Evolutionary conservation across 768 basidiomycete species (phyloP), one percentile per base, ranked within the genome.

Genomic region (Galerina sulciceps): DNA sequence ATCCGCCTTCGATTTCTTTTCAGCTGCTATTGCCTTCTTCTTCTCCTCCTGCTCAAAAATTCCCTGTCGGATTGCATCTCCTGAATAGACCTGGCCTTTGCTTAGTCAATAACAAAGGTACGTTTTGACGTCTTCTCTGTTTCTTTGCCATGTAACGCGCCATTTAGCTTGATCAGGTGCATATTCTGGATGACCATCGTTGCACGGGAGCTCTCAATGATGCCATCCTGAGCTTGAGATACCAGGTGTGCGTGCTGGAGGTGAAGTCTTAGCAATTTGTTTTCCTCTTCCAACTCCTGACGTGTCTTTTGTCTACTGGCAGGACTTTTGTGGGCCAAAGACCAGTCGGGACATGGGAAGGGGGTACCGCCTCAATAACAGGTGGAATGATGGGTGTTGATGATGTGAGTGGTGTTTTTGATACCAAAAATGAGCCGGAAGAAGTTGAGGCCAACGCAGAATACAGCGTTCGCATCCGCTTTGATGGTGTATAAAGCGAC

Each of bases 371-470:
- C 42, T 62, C 56, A 5, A 62, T 18, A 14, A 62, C 57, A 6
- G 53, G 63, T 18, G 55, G 6, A n/a, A 64, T 44, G 22, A 59
- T 44, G 26, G 55, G 53, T 23, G 41, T 64, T 49, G 54, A 58
- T 48, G 47, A 53, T 34, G 53, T 64, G 20, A 54, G 52, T 13
- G 5, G 41, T 15, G 48, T 52, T 42, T 65, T 69, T 18, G 58
- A 52, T 13, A 73, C 58, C 0, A 74, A 61, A 55, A 69, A 69
- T 5, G 65, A 64, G 11, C 63, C 69, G 36, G 70, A 67, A 35
- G 58, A 22, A 37, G 72, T 69, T 9, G 35, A 22, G 17, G 55
- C 53, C 2, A 72, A 53, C 2, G 43, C 60, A 15, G 53, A 51
- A 17, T 46, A 54, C 22, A 71, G 53, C 10, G 65, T 23, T 0